Evolutionary conservation across 2,329 filamentous ascomycete species (phyloP).

Genomic region (Hypomyces rosellus): DNA sequence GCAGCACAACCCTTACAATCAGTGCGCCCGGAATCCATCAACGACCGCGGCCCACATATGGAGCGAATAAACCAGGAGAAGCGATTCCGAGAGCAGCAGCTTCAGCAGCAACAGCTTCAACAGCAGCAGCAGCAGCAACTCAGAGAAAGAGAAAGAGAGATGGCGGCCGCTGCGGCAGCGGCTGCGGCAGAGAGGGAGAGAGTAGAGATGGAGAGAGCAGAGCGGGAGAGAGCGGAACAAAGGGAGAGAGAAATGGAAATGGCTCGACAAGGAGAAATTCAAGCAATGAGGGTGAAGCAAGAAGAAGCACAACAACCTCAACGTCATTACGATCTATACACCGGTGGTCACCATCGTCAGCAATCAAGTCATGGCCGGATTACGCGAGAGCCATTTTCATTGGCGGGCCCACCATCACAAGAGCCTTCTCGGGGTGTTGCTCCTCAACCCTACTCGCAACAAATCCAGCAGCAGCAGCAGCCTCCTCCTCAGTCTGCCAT

Average conservation of each 20-base stretch:
- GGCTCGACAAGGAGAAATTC: slow-evolving; percentile 23
- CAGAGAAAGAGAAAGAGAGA: slow-evolving; percentile 13
- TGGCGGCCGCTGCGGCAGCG: slow-evolving; percentile 7
- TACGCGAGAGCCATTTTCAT: slow-evolving; percentile 35
- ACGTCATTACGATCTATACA: slow-evolving; percentile 40
- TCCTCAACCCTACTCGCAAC: slow-evolving; percentile 24
- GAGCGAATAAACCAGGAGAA: slow-evolving; percentile 29
- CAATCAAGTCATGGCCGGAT: slow-evolving; percentile 31
- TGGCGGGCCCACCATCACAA: slow-evolving; percentile 33
- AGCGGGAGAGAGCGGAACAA: slow-evolving; percentile 15
- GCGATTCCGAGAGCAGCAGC: slow-evolving; percentile 20
- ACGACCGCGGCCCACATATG: slow-evolving; percentile 21
- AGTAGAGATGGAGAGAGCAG: slow-evolving; percentile 1
- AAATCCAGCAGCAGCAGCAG: slow-evolving; percentile 28
- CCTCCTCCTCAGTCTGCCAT: slow-evolving; percentile 30
- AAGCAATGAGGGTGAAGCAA: slow-evolving; percentile 39
- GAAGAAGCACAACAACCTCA: slow-evolving; percentile 38
- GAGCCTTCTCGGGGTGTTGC: slow-evolving; percentile 38
- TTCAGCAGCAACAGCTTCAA: slow-evolving; percentile 18
- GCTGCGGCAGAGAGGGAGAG: slow-evolving; percentile 8
- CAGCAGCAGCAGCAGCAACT: slow-evolving; percentile 7
- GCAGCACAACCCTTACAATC: slow-evolving; percentile 30
- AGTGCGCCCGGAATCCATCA: slow-evolving; percentile 27
- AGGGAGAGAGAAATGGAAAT: slow-evolving; percentile 23
- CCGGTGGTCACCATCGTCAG: slow-evolving; percentile 25